Percentiles rank a stretch among this genome's conserved stretches.
Evolutionary conservation across 441 rosid species (phyloP).

Genomic region (Aleurites moluccanus): DNA sequence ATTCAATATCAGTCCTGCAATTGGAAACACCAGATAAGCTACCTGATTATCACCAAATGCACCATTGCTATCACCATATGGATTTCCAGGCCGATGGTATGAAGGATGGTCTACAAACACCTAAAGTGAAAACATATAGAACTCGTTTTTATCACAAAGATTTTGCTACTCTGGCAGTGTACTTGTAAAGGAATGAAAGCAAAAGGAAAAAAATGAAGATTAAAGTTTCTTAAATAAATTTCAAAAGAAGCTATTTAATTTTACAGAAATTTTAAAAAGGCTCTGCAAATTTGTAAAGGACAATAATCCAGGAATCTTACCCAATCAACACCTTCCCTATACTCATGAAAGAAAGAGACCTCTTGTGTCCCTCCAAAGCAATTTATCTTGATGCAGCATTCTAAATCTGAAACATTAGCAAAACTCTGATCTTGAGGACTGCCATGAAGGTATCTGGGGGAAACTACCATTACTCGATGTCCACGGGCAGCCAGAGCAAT

Average conservation of each 20-base stretch:
- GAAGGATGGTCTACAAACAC: slow-evolving; percentile 87
- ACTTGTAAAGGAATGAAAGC: background rate
- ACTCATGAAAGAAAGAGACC: slow-evolving; percentile 84
- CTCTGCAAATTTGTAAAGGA: slow-evolving; percentile 6
- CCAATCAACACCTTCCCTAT: slow-evolving; percentile 90
- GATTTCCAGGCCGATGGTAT: slow-evolving; percentile 87
- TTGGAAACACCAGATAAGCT: slow-evolving; percentile 14
- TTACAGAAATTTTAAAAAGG: background rate
- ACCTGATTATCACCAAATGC: slow-evolving; percentile 98
- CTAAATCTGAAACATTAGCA: slow-evolving; percentile 47
- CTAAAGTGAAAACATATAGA: slow-evolving; percentile 35
- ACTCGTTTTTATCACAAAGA: background rate
- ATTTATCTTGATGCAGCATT: slow-evolving; percentile 41
- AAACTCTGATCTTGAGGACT: slow-evolving; percentile 49
- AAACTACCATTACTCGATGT: slow-evolving; percentile 95
- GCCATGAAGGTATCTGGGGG: slow-evolving; percentile 79
- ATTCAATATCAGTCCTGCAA: slow-evolving; percentile 11
- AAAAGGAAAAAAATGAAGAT: background rate
- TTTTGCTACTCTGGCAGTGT: background rate
- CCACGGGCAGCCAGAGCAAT: slow-evolving; percentile 72
- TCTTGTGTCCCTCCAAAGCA: slow-evolving; percentile 85
- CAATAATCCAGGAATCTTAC: slow-evolving; percentile 39
- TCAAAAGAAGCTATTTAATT: background rate
- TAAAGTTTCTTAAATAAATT: background rate
- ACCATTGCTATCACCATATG: slow-evolving; percentile 78